Conservation (phyloP, 106 monocot species). For the Posidonia australis region DNA sequence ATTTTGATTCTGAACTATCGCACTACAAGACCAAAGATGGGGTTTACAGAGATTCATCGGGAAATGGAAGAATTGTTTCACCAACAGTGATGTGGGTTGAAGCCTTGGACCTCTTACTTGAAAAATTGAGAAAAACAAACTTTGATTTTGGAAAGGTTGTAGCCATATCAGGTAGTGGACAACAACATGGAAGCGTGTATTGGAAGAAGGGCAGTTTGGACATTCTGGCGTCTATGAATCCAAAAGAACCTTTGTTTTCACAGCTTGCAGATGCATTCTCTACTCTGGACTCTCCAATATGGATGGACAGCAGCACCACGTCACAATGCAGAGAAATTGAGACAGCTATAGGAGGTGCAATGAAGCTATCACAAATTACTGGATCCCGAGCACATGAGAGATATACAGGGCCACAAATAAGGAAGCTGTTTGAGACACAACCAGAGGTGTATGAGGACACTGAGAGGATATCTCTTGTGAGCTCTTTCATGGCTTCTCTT, state of each 20-base stretch:
- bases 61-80: constrained; percentile 69
- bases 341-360: constrained; percentile 62
- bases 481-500: constrained; percentile 88
- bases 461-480: constrained; percentile 94
- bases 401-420: constrained; percentile 83
- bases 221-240: constrained; percentile 49
- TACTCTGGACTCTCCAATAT: constrained; percentile 65
- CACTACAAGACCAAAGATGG: constrained; percentile 94
- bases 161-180: constrained; percentile 92
- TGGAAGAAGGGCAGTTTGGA: constrained; percentile 72
- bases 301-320: constrained; percentile 97
- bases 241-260: constrained; percentile 26
- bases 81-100: constrained; percentile 99
- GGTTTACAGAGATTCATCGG: constrained; percentile 65
- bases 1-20: constrained; percentile 82
- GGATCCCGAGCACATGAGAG: constrained; percentile 87
- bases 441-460: constrained; percentile 58
- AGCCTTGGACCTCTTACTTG: constrained; percentile 64
- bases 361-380: constrained; percentile 72
- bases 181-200: constrained; percentile 96
- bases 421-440: constrained; percentile 54
- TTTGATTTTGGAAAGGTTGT: constrained; percentile 52
- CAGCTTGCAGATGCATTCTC: constrained; percentile 76
- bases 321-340: constrained; percentile 88
- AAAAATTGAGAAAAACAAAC: constrained; percentile 43